Base-by-base conservation (phyloP, 352 stramenopile genomes). In the Phytophthora gonapodyides region DNA sequence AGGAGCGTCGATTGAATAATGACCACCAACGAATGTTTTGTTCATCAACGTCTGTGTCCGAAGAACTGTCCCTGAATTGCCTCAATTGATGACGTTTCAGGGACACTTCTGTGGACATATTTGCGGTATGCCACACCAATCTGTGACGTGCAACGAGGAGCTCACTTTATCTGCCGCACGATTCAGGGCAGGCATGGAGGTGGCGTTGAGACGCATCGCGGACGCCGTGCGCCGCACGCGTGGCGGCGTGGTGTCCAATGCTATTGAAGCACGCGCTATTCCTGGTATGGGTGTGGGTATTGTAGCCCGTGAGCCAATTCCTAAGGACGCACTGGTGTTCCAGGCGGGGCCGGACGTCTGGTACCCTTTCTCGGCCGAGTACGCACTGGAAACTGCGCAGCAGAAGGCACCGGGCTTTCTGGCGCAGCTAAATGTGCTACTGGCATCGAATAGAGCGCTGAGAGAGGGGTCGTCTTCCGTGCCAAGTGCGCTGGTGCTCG, bases 321-420 rank as follows among this genome's bases (percentile, higher is more conserved):
- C 79, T 12, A 82, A 81, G 33, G 81, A 88, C 48, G 55, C 75
- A 42, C 55, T 91, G 48, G 63, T 93, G 27, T 89, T 94, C 49
- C 75, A 85, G 36, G 79, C 84, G 7, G 71, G 69, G 1, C 59
- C 67, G 0, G 79, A 88, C 11, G 61, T 70, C 17, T 95, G 83
- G 87, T 79, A 78, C 24, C 80, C 85, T 3, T 88, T 94, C 57
- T 95, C 87, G n/a, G 78, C 87, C 15, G 78, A 89, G 45, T 73
- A 46, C 53, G 87, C 87, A 1, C 67, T 89, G 35, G 72, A 83
- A 34, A 67, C 82, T 56, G 80, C 83, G 30, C 76, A 82, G 44
- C 64, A 69, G 21, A 84, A 91, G 51, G 82, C 84, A 1, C 82
- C 84, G 17, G 75, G 70, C 9, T 91, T 95, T 42, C 51, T 93